A percentile compares a stretch with the other conserved stretches of the same genome.
Conservation (phyloP, 345 rosid genomes). For the Garcia nutans region DNA sequence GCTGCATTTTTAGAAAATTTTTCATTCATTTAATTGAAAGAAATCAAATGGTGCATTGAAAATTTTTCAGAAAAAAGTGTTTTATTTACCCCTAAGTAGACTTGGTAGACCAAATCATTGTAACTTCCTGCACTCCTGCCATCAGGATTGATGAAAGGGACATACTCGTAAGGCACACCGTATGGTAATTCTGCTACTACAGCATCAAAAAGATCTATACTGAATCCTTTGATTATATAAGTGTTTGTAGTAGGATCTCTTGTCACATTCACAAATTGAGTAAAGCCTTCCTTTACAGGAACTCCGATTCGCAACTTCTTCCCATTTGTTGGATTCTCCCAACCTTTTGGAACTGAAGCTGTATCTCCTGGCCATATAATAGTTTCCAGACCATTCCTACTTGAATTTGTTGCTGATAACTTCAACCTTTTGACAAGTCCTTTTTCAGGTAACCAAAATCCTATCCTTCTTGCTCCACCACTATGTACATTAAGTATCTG, state of each 20-base stretch:
- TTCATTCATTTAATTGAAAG: no score
- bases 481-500: constrained; percentile 45
- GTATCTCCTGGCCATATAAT: constrained; percentile 32
- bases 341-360: neutral
- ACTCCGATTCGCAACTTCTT: neutral
- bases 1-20: no score
- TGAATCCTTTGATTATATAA: neutral
- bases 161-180: neutral
- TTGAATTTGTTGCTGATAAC: neutral
- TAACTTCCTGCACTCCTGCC: neutral
- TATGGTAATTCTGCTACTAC: neutral
- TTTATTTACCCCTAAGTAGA: neutral
- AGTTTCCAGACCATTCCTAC: neutral
- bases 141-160: neutral
- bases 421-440: no score
- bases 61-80: neutral
- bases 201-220: constrained; percentile 4
- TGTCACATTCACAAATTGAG: constrained; percentile 2
- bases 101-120: neutral
- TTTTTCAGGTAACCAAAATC: constrained; percentile 37
- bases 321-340: neutral
- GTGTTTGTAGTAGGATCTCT: neutral
- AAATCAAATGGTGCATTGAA: neutral
- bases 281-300: neutral
- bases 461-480: constrained; percentile 29